Base-by-base conservation (phyloP, 1,139 yeast genomes). In the Protomyces inundatus region DNA sequence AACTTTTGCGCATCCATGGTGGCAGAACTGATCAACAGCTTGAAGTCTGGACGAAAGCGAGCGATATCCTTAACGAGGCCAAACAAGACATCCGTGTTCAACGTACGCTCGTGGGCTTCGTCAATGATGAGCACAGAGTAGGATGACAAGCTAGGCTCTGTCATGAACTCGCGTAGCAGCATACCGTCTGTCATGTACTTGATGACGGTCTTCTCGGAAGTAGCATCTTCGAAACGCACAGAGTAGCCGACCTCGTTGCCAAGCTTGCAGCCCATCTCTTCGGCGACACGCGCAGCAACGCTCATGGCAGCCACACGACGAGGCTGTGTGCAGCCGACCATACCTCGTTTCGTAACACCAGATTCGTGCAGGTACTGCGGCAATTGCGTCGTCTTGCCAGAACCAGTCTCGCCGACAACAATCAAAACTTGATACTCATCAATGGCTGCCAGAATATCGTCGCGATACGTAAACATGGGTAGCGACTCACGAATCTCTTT, bases 181-280 rank as follows among this genome's bases (percentile, higher is more conserved):
- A 90, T 90, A 79, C 98, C 98, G 74, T 93, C 98, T 0, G 98
- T 93, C 83, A 91, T 81, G 72, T 90, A 91, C 75, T 90, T 90
- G 52, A 91, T 81, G 3, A 80, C 78, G 0, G 98, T 93, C 52
- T 80, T 78, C 0, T 79, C 81, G 34, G 83, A 79, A 0, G 90
- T 80, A 55, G 80, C 79, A 70, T 90, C 95, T 69, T 91, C 98
- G 74, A 91, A 93, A 71, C 98, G 80, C 57, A 91, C 83, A 9
- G 87, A 82, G 71, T 91, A 91, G 7, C 98, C 98, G 12, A 91
- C 98, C 69, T 85, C 84, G 12, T 82, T 78, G 0, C 98, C 98
- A 32, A 90, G 67, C 51, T 77, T 75, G 34, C 84, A 82, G 0
- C 87, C 88, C 78, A 88, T 82, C 75, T 91, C 98, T 54, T 88